Conservation (phyloP, 1,284 basidiomycete genomes). For the Ceratobasidium theobromae region DNA sequence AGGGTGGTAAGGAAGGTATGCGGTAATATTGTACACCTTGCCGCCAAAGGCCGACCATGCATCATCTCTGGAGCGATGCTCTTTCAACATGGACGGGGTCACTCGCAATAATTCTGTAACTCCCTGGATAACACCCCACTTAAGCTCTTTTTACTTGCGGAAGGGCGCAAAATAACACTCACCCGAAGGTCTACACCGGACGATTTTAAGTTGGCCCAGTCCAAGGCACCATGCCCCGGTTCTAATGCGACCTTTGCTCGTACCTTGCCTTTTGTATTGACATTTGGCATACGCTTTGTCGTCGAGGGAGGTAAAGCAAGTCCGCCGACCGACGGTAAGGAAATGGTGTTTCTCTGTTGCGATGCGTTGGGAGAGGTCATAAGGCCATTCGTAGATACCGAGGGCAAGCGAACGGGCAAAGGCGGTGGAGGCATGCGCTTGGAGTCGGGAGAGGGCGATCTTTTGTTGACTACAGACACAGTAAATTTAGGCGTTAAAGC, state of each 20-base stretch:
- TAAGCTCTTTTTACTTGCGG: neutral
- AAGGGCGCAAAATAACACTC: slow-evolving; percentile 11
- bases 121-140: slow-evolving; percentile 44
- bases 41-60: slow-evolving; percentile 93
- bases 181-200: slow-evolving; percentile 80
- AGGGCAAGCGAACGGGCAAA: slow-evolving; percentile 51
- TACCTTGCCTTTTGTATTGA: slow-evolving; percentile 55
- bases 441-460: slow-evolving; percentile 53
- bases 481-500: neutral
- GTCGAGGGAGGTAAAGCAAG: slow-evolving; percentile 62
- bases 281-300: slow-evolving; percentile 51
- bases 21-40: slow-evolving; percentile 96
- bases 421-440: slow-evolving; percentile 73
- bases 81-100: slow-evolving; percentile 79
- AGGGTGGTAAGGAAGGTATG: slow-evolving; percentile 90
- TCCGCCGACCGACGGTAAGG: slow-evolving; percentile 37
- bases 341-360: slow-evolving; percentile 43
- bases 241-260: slow-evolving; percentile 83
- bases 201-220: slow-evolving; percentile 88
- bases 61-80: slow-evolving; percentile 82
- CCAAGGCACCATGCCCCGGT: slow-evolving; percentile 89
- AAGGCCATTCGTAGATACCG: slow-evolving; percentile 40
- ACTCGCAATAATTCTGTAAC: slow-evolving; percentile 70
- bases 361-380: slow-evolving; percentile 34
- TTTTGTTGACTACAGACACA: neutral